phyloP scores from a whole-genome alignment of 1,284 basidiomycete genomes.

The Testicularia cyperi region DNA sequence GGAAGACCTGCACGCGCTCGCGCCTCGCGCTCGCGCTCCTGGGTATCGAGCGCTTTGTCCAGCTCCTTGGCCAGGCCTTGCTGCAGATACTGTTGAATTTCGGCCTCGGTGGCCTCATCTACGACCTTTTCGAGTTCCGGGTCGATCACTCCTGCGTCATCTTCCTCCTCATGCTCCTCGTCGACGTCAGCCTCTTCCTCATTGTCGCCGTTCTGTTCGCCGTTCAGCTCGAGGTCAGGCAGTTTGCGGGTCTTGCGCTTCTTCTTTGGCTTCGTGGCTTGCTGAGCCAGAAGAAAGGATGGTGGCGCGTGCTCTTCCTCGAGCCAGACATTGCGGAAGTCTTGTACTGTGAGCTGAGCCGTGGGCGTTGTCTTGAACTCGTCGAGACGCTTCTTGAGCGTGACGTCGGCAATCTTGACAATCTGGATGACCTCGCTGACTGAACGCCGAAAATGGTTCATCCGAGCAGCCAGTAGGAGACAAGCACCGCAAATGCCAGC shows the following conservation, averaged over 20 bases:
- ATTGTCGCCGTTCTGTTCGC: slow-evolving; percentile 22
- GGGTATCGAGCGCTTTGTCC: slow-evolving; percentile 38
- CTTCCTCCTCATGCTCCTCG: slow-evolving; percentile 7
- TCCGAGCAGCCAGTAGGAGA: slow-evolving; percentile 88
- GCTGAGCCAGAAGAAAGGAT: slow-evolving; percentile 70
- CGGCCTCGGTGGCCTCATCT: slow-evolving; percentile 48
- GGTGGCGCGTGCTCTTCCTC: slow-evolving; percentile 90
- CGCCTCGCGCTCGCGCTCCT: slow-evolving; percentile 40
- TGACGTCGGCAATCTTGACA: slow-evolving; percentile 95
- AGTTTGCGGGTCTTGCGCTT: slow-evolving; percentile 51
- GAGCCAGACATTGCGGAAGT: slow-evolving; percentile 88
- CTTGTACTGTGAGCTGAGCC: slow-evolving; percentile 80
- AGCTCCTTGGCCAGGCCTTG: slow-evolving; percentile 44
- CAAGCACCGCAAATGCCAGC: slow-evolving; percentile 97
- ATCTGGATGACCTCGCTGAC: slow-evolving; percentile 90
- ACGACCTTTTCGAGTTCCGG: slow-evolving; percentile 45
- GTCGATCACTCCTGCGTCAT: slow-evolving; percentile 18
- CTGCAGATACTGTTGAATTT: slow-evolving; percentile 47
- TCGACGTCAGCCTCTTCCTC: slow-evolving; percentile 65
- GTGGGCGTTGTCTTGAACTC: slow-evolving; percentile 91
- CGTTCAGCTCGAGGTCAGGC: slow-evolving; percentile 21
- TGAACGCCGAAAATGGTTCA: slow-evolving; percentile 94
- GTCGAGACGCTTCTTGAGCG: slow-evolving; percentile 87
- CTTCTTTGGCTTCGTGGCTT: slow-evolving; percentile 68
- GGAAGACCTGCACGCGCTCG: slow-evolving; percentile 13